Evolutionary conservation across 2,329 filamentous ascomycete genomes (phyloP).

Genomic region (Chalaropsis thielavioides): DNA sequence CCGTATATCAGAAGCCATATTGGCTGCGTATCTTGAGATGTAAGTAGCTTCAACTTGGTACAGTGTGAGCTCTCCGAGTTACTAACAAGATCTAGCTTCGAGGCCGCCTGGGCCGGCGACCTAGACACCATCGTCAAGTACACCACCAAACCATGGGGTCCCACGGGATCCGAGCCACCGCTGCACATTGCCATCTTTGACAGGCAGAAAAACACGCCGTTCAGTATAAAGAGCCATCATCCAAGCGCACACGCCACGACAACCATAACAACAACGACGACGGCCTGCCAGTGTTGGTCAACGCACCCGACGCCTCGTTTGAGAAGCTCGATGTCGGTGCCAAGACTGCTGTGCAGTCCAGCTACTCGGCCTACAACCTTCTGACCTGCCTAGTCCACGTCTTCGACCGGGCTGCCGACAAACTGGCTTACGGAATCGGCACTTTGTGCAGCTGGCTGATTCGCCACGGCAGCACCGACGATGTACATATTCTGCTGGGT

Average conservation of each 20-base stretch:
- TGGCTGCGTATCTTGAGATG: slow-evolving; percentile 47
- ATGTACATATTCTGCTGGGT: slow-evolving; percentile 45
- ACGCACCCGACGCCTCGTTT: slow-evolving; percentile 39
- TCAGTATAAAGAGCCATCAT: slow-evolving; percentile 41
- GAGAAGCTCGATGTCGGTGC: slow-evolving; percentile 54
- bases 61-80: slow-evolving; percentile 23
- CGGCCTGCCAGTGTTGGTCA: slow-evolving; percentile 41
- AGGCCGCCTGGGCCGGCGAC: slow-evolving; percentile 61
- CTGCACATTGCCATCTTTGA: slow-evolving; percentile 50
- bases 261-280: slow-evolving; percentile 30
- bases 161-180: slow-evolving; percentile 39
- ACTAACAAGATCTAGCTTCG: slow-evolving; percentile 38
- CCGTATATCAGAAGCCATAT: slow-evolving; percentile 41
- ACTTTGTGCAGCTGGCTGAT: slow-evolving; percentile 37
- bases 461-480: slow-evolving; percentile 12
- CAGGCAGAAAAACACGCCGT: slow-evolving; percentile 37
- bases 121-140: slow-evolving; percentile 48
- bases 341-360: slow-evolving; percentile 38
- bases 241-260: slow-evolving; percentile 35
- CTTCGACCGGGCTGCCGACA: background rate
- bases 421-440: background rate
- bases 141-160: slow-evolving; percentile 45
- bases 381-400: background rate
- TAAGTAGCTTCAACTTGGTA: background rate
- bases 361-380: background rate